phyloP scores from a whole-genome alignment of 371 early-diverging fungal genomes.

The Syncephalis plumigaleata region DNA sequence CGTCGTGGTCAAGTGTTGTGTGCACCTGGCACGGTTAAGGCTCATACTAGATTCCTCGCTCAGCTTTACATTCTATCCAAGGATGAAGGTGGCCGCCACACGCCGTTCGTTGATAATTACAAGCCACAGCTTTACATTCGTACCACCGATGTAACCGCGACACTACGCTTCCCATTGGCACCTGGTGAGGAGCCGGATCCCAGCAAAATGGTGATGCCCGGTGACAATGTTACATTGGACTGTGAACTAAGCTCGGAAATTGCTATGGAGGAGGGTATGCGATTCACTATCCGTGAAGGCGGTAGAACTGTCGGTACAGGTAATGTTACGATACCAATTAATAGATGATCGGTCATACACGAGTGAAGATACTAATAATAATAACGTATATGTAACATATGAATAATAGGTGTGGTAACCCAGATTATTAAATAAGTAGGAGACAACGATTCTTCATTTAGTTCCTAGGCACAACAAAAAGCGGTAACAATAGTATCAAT shows the following conservation, averaged over 20 bases:
- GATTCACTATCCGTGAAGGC: slow-evolving; percentile 97
- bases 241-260: slow-evolving; percentile 65
- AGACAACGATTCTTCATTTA: no score
- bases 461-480: no score
- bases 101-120: slow-evolving; percentile 93
- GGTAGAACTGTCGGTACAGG: slow-evolving; percentile 96
- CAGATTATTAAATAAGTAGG: no score
- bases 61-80: slow-evolving; percentile 89
- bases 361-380: slow-evolving; percentile 12
- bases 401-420: no score
- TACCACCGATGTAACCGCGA: slow-evolving; percentile 86
- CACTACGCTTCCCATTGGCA: slow-evolving; percentile 48
- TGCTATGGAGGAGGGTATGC: slow-evolving; percentile 82
- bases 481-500: no score
- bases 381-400: no score
- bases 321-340: slow-evolving; percentile 22
- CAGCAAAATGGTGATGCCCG: slow-evolving; percentile 96
- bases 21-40: slow-evolving; percentile 78
- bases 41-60: slow-evolving; percentile 84
- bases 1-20: slow-evolving; percentile 89
- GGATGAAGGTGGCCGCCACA: slow-evolving; percentile 98
- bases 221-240: slow-evolving; percentile 79
- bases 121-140: slow-evolving; percentile 90
- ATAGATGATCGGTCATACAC: slow-evolving; percentile 28
- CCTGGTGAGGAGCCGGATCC: slow-evolving; percentile 65